A percentile compares a stretch with the other conserved stretches of the same genome.
Conservation (phyloP, 2,329 filamentous ascomycete genomes). For the Pseudogymnoascus sp. region DNA sequence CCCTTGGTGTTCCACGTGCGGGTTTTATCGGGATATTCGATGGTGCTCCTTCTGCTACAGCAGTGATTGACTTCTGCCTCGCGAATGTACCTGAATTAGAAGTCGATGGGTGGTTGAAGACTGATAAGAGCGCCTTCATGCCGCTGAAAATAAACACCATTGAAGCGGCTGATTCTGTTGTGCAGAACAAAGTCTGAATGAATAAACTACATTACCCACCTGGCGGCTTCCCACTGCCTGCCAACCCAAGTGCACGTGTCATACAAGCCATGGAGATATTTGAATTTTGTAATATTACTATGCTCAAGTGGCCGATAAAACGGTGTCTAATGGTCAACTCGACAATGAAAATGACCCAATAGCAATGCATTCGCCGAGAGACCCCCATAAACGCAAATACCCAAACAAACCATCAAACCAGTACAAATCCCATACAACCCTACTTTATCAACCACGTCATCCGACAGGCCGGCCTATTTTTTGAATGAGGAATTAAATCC, state of each 20-base stretch:
- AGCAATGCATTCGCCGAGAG: not conserved
- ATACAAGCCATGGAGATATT: not conserved
- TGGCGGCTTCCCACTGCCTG: not conserved
- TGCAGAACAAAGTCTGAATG: constrained; percentile 12
- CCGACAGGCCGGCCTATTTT: constrained; percentile 3
- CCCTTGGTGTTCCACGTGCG: constrained; percentile 55
- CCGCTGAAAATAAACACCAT: constrained; percentile 43
- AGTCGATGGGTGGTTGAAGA: constrained; percentile 47
- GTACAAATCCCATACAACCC: not conserved
- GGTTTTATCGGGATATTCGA: constrained; percentile 55
- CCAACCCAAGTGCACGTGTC: not conserved
- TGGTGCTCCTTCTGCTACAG: constrained; percentile 49
- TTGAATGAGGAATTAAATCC: constrained; percentile 3
- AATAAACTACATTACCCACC: not conserved
- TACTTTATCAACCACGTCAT: constrained; percentile 8
- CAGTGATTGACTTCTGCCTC: constrained; percentile 49
- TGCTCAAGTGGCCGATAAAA: not conserved
- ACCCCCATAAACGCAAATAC: not conserved
- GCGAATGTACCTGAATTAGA: constrained; percentile 45
- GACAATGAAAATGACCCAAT: not conserved
- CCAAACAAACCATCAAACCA: constrained; percentile 5
- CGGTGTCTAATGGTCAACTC: not conserved
- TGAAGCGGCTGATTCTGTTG: constrained; percentile 27
- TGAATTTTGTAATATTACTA: not conserved
- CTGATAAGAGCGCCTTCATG: constrained; percentile 35